Conservation (phyloP, 495 filamentous ascomycete species). For the Friedmanniomyces endolithicus region DNA sequence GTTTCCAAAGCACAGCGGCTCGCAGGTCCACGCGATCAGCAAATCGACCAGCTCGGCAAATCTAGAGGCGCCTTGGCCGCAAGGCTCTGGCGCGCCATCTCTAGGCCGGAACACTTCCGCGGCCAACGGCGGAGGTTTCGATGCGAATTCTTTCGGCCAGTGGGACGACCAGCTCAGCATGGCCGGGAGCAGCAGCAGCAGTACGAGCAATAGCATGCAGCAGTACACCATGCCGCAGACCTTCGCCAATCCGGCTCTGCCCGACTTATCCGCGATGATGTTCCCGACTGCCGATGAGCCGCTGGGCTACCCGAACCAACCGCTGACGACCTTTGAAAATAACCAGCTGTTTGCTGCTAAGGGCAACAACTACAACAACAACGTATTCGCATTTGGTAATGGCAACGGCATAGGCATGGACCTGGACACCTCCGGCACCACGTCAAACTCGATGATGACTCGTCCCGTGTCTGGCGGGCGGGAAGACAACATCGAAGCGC, state of each 20-base stretch:
- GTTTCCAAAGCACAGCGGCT: conserved; percentile 28
- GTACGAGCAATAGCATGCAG: conserved; percentile 6
- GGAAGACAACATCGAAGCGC: conserved; percentile 41
- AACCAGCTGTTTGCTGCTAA: conserved; percentile 26
- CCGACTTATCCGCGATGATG: conserved; percentile 79
- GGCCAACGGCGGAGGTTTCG: conserved; percentile 7
- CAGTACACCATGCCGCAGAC: conserved; percentile 19
- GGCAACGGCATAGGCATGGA: background rate
- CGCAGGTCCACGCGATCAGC: background rate
- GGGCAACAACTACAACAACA: too few species aligned
- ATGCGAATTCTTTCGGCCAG: background rate
- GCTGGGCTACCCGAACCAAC: conserved; percentile 79
- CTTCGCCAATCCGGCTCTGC: conserved; percentile 39
- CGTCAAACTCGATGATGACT: conserved; percentile 3
- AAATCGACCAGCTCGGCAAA: background rate
- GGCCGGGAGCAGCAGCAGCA: background rate
- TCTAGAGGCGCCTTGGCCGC: conserved; percentile 9
- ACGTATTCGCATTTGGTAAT: background rate
- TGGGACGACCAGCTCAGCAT: background rate
- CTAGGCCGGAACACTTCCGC: conserved; percentile 10
- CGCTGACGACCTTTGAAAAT: conserved; percentile 54
- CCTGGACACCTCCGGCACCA: too few species aligned
- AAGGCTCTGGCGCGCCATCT: conserved; percentile 2
- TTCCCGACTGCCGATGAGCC: conserved; percentile 74
- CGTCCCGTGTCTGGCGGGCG: background rate